These are phyloP conservation scores for Kwoniella botswanensis DNA, from an alignment of 768 basidiomycete species.

Conservation along the genomic window DNA sequence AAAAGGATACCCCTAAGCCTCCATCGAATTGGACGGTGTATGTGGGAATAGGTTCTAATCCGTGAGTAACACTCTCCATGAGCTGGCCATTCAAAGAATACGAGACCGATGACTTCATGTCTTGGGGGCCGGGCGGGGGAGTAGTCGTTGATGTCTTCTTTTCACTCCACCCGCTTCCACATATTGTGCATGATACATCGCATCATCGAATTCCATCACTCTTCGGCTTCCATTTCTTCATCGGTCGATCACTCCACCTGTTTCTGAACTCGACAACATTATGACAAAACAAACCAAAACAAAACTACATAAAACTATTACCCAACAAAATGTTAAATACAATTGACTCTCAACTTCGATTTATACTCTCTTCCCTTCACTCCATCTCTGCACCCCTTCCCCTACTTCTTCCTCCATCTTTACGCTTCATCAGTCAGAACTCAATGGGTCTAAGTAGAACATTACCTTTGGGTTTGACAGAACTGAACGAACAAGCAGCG, in stretches of 20 bases:
- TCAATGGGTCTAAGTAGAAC: background rate
- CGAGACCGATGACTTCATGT: background rate
- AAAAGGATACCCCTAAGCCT: conserved; percentile 6
- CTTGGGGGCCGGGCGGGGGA: background rate
- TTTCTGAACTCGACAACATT: background rate
- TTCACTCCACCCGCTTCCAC: background rate
- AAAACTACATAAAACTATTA: background rate
- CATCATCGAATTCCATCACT: background rate
- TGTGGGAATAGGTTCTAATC: conserved; percentile 7
- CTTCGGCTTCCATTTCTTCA: background rate
- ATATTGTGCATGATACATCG: background rate
- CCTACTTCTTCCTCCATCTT: too few relatives aligned
- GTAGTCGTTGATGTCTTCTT: conserved; percentile 5
- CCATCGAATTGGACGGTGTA: conserved; percentile 6
- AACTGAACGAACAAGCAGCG: conserved; percentile 11
- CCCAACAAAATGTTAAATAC: background rate
- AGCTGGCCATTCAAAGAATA: background rate
- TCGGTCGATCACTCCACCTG: background rate
- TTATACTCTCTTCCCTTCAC: too few relatives aligned
- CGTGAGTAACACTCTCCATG: conserved; percentile 8
- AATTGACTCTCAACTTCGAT: background rate
- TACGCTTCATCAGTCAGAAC: background rate
- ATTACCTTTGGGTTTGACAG: conserved; percentile 14
- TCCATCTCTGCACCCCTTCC: too few relatives aligned
- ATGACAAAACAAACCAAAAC: background rate